These are phyloP conservation scores for Vanrija humicola DNA, from an alignment of 1,284 basidiomycete genomes.

Conservation along the genomic window DNA sequence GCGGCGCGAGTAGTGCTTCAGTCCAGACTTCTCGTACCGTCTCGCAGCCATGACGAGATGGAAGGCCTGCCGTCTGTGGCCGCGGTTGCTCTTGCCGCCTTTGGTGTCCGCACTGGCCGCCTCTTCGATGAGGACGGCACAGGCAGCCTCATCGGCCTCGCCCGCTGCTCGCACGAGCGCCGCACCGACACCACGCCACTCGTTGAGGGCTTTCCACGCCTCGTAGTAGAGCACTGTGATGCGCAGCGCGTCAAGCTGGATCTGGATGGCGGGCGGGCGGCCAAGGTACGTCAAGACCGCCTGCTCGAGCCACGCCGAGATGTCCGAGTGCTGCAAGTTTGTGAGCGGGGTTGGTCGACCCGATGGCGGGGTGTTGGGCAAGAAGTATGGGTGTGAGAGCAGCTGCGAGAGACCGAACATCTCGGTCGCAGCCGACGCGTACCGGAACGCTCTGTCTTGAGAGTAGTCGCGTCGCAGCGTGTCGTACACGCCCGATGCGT, in stretches of 20 bases:
- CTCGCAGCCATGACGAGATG: constrained; percentile 53
- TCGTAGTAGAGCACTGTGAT: constrained; percentile 50
- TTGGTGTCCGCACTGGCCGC: constrained; percentile 51
- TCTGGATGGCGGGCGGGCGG: constrained; percentile 25
- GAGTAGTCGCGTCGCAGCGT: constrained; percentile 66
- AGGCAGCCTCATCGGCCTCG: constrained; percentile 52
- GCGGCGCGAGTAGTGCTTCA: constrained; percentile 49
- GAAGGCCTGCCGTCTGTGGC: constrained; percentile 49
- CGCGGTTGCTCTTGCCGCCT: constrained; percentile 28
- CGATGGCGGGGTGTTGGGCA: constrained; percentile 35
- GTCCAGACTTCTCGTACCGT: constrained; percentile 54
- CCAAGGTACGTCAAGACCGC: constrained; percentile 37
- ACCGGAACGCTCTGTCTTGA: constrained; percentile 47
- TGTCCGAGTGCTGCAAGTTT: constrained; percentile 44
- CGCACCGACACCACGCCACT: constrained; percentile 40
- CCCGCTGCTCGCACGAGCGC: constrained; percentile 46
- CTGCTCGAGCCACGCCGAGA: constrained; percentile 47
- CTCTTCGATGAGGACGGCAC: constrained; percentile 55
- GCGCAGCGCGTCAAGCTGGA: constrained; percentile 48
- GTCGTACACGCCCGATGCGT: constrained; percentile 84
- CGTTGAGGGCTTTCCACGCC: constrained; percentile 44
- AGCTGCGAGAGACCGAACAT: constrained; percentile 49
- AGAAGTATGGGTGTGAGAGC: constrained; percentile 38
- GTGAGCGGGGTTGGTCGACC: constrained; percentile 26
- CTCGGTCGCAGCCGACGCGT: constrained; percentile 48